These are phyloP conservation scores for Macrolepiota albuminosa DNA, from an alignment of 768 basidiomycete species.

Conservation along the genomic window DNA sequence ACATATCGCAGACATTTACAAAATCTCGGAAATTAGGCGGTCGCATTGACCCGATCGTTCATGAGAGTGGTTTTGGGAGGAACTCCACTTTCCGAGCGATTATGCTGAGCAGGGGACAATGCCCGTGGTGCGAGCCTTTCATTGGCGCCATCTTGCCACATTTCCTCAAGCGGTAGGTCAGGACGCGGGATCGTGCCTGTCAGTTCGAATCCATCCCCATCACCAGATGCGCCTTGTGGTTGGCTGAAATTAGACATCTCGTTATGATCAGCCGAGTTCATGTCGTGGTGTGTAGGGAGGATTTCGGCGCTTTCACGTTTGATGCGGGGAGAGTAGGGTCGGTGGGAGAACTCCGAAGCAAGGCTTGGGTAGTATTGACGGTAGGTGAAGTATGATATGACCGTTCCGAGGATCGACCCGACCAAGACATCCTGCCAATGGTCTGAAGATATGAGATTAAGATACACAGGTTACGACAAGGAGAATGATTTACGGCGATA, in stretches of 20 bases:
- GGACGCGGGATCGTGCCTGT: conserved; percentile 30
- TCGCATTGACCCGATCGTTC: neutral
- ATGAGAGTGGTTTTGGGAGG: neutral
- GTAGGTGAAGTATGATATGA: conserved; percentile 71
- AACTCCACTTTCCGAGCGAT: neutral
- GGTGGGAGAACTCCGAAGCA: conserved; percentile 54
- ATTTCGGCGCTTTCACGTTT: conserved; percentile 35
- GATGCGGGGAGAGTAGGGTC: conserved; percentile 69
- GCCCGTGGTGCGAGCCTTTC: conserved; percentile 11
- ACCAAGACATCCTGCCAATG: conserved; percentile 91
- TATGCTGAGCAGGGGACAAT: neutral
- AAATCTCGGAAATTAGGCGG: neutral
- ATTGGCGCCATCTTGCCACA: conserved; percentile 30
- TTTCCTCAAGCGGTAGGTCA: conserved; percentile 25
- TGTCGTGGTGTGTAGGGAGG: conserved; percentile 34
- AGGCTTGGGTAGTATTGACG: conserved; percentile 82
- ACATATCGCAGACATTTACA: neutral
- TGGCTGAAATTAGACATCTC: conserved; percentile 8
- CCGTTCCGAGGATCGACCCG: conserved; percentile 70
- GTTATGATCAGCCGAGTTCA: conserved; percentile 4
- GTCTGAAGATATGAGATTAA: conserved; percentile 39
- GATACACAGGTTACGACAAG: neutral
- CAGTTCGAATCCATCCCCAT: conserved; percentile 20
- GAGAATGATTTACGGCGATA: conserved; percentile 62
- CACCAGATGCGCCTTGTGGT: neutral